phyloP scores from a whole-genome alignment of 805 yeast species.

The Wickerhamiella galacta region DNA sequence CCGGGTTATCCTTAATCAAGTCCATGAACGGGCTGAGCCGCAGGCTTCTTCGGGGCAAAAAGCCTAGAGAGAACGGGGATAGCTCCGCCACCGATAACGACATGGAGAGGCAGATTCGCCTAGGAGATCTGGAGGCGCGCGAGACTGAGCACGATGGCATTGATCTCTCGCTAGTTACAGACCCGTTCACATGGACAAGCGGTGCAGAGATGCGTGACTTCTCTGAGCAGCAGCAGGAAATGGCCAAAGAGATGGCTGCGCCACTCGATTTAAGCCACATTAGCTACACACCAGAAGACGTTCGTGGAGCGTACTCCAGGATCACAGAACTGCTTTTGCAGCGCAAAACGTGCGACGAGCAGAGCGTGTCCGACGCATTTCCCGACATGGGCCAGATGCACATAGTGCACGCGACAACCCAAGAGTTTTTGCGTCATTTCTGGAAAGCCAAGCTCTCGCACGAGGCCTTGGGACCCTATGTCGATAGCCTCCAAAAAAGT shows the following conservation, averaged over 20 bases:
- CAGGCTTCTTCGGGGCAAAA: constrained; percentile 45
- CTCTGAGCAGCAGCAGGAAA: not conserved
- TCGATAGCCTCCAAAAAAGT: not conserved
- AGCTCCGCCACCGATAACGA: constrained; percentile 7
- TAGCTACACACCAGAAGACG: too few relatives aligned
- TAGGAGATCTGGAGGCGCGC: constrained; percentile 15
- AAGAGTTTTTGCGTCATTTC: constrained; percentile 61
- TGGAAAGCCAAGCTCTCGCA: constrained; percentile 25
- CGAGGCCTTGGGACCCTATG: not conserved
- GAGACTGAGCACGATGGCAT: constrained; percentile 4
- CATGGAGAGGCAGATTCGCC: constrained; percentile 15
- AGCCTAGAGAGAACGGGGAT: constrained; percentile 2
- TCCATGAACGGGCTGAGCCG: constrained; percentile 82
- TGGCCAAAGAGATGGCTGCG: too few relatives aligned
- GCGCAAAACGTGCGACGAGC: not conserved
- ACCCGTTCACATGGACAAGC: not conserved
- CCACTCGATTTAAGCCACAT: too few relatives aligned
- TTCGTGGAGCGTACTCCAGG: too few relatives aligned
- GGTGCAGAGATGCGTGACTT: not conserved
- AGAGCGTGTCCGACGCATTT: not conserved
- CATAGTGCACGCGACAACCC: constrained; percentile 52
- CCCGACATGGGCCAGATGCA: constrained; percentile 31
- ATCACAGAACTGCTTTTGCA: not conserved
- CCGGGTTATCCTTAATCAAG: constrained; percentile 57
- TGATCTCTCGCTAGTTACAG: constrained; percentile 6